Evolutionary conservation across 2,329 filamentous ascomycete genomes (phyloP), one percentile per base, ranked within the genome.

Genomic region (Alternaria atra): DNA sequence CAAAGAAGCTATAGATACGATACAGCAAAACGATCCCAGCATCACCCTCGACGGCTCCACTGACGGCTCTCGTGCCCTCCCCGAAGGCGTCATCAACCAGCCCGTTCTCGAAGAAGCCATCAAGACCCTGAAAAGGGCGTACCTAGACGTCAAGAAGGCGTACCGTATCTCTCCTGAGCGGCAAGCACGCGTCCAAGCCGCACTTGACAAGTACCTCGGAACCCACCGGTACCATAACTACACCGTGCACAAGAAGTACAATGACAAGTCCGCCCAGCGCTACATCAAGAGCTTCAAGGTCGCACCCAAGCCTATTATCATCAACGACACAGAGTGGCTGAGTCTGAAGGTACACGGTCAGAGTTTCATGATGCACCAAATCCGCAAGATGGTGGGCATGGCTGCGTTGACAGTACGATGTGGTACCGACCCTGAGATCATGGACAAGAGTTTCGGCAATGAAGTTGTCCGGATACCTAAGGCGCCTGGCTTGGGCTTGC

Each of bases 311-410:
- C 78, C 78, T 30, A 90, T 97, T 73, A 88, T 93, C 74, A 96
- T 97, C 79, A 88, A 92, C 77, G 89, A 94, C 74, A 97, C 93
- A 2, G 91, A 99, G 82, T 99, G 95, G 95, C 84, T 99, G 5
- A 95, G 91, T 43, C 84, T 98, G 68, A 97, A 97, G 77, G 94
- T 99, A 25, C 95, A 99, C 79, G 95, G 95, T 0, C 95, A 99
- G 80, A 94, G 91, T 74, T 99, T 99, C 85, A 99, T 99, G 95
- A 99, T 99, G 95, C 95, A 99, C 80, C 95, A 99, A 82, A 99
- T 99, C 79, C 90, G 95, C 73, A 99, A 98, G 81, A 98, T 99
- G 95, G 92, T 99, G 15, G 93, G 92, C 58, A 93, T 99, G 90
- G 92, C 89, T 8, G 89, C 92, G 34, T 84, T 99, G 61, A 84